Conservation (phyloP, 495 filamentous ascomycete genomes). For the Podospora appendiculata region DNA sequence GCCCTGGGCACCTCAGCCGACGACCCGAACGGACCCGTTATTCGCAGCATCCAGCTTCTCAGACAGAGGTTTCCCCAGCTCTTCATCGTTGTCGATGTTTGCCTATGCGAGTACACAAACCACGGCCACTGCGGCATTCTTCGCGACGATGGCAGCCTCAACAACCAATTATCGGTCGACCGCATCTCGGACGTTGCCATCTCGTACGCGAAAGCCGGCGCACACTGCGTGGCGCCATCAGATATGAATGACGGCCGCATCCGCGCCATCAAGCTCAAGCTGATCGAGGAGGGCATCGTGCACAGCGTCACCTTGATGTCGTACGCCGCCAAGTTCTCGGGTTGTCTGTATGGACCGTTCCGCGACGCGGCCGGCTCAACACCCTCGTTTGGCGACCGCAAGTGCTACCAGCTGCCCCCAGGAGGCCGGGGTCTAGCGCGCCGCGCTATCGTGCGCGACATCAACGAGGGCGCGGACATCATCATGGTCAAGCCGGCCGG, state of each 20-base stretch:
- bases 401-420: slow-evolving; percentile 93
- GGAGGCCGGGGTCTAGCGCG: slow-evolving; percentile 89
- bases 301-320: slow-evolving; percentile 91
- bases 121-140: slow-evolving; percentile 97
- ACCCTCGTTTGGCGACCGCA: slow-evolving; percentile 88
- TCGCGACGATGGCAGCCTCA: slow-evolving; percentile 80
- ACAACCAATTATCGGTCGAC: slow-evolving; percentile 87
- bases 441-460: slow-evolving; percentile 83
- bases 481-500: slow-evolving; percentile 98
- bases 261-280: slow-evolving; percentile 89
- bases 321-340: slow-evolving; percentile 94
- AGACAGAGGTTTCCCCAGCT: slow-evolving; percentile 77
- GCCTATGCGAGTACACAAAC: slow-evolving; percentile 97
- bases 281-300: slow-evolving; percentile 84
- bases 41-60: slow-evolving; percentile 72
- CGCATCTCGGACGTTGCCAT: slow-evolving; percentile 89
- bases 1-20: slow-evolving; percentile 89
- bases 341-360: slow-evolving; percentile 95
- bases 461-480: slow-evolving; percentile 88
- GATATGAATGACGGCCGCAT: slow-evolving; percentile 99
- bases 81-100: slow-evolving; percentile 88
- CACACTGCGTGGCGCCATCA: slow-evolving; percentile 91
- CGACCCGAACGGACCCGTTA: slow-evolving; percentile 86
- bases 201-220: slow-evolving; percentile 86
- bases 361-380: slow-evolving; percentile 89